Evolutionary conservation across 176 grass and related monocot species (phyloP), one percentile per base, ranked within the genome.

Genomic region (Miscanthus lutarioriparius): DNA sequence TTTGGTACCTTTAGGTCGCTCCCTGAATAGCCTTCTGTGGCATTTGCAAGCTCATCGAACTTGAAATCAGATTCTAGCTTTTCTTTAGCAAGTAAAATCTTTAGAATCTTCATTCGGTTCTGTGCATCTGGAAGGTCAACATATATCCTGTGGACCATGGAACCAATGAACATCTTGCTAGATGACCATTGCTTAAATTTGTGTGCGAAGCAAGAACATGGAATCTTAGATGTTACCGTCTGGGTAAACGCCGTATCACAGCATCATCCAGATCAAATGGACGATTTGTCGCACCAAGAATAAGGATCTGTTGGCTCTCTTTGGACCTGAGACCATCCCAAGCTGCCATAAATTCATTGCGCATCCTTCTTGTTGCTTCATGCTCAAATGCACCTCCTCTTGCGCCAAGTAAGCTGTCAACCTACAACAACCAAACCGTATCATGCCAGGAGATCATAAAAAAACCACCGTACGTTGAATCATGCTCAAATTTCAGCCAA

Each of bases 181-280:
- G 74, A 83, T 7, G 30, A 35, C 8, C 45, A 56, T 61, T 32
- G 25, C 48, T 85, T 91, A 63, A 6, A 40, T 78, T 67, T 70
- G 28, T 76, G 22, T 81, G 17, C 4, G 48, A 78, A 86, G 45
- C 22, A 79, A 68, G 4, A 88, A 13, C 40, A 47, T 16, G 19
- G 37, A 67, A 44, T 17, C 2, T 17, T 10, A n/a, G 12, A 75
- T 48, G 20, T 70, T 87, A 98, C 96, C 93, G 84, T 94, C 96
- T 92, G 85, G 93, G 96, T 84, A 99, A 90, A 75, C 93, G 93
- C 47, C 96, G 87, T 81, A 99, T 96, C 45, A 99, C 93, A 75
- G 93, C 96, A 92, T 99, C 96, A 75, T 99, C 96, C 32, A 99
- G 88, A 75, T 99, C 96, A 86, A 94, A 99, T 80, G 96, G 96